Conservation (phyloP, 306 rosid genomes). For the Erythrophleum fordii region DNA sequence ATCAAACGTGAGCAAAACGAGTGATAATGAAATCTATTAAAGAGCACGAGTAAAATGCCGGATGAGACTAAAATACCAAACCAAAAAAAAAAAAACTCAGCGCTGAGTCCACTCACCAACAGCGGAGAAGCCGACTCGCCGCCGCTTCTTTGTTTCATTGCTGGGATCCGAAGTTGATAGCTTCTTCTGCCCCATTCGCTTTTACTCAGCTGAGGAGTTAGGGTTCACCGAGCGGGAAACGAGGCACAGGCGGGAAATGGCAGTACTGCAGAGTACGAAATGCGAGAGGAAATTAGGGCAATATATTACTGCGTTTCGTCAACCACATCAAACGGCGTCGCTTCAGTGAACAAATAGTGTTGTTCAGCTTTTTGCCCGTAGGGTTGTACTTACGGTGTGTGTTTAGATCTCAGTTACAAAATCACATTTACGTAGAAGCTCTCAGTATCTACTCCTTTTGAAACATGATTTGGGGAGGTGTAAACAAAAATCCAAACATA, state of each 20-base stretch:
- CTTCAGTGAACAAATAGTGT: neutral
- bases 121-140: slow-evolving; percentile 74
- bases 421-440: too few species aligned
- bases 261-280: neutral
- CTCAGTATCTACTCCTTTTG: too few species aligned
- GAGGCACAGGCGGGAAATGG: slow-evolving; percentile 73
- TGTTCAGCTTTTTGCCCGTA: too few species aligned
- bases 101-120: slow-evolving; percentile 39
- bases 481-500: too few species aligned
- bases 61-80: neutral
- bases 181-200: slow-evolving; percentile 75
- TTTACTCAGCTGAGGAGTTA: slow-evolving; percentile 38
- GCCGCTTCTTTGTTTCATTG: slow-evolving; percentile 64
- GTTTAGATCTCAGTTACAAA: too few species aligned
- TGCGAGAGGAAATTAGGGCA: slow-evolving; percentile 21
- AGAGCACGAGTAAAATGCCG: neutral
- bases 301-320: neutral
- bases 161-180: slow-evolving; percentile 45
- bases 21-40: neutral
- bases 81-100: neutral
- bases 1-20: neutral
- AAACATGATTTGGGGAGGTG: too few species aligned
- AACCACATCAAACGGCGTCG: neutral
- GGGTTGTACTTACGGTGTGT: too few species aligned
- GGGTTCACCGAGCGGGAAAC: slow-evolving; percentile 74